Evolutionary conservation across 2,329 filamentous ascomycete species (phyloP).

Genomic region (Ceratocystis alfenasii): DNA sequence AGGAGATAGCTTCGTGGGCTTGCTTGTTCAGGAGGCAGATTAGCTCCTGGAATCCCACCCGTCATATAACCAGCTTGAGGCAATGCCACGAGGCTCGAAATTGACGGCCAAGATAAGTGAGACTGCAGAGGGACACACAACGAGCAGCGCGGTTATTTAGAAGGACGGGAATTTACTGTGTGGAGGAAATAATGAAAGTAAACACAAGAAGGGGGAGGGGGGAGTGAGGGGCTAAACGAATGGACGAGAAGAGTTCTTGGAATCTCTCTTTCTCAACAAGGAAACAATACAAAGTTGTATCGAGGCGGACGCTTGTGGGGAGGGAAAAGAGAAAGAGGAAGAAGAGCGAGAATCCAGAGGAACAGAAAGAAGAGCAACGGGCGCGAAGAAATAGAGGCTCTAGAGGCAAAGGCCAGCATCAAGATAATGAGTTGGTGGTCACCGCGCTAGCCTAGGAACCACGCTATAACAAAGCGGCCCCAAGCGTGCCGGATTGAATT

Average conservation of each 20-base stretch:
- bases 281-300: neutral
- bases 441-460: neutral
- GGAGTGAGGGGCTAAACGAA: conserved; percentile 1
- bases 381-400: neutral
- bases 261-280: conserved; percentile 5
- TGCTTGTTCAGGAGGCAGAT: neutral
- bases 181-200: neutral
- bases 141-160: neutral
- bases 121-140: neutral
- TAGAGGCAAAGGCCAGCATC: neutral
- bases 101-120: neutral
- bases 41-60: neutral
- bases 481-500: conserved; percentile 4
- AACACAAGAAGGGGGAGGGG: neutral
- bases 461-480: neutral
- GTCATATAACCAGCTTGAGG: neutral
- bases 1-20: neutral
- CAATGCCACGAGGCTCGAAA: neutral
- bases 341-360: neutral
- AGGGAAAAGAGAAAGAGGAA: neutral
- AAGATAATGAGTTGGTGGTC: neutral
- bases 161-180: neutral
- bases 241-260: conserved; percentile 11
- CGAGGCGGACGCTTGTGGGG: neutral
- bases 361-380: neutral